Evolutionary conservation across 2,329 filamentous ascomycete species (phyloP), one percentile per base, ranked within the genome.

Genomic region (Dothidotthia symphoricarpi): DNA sequence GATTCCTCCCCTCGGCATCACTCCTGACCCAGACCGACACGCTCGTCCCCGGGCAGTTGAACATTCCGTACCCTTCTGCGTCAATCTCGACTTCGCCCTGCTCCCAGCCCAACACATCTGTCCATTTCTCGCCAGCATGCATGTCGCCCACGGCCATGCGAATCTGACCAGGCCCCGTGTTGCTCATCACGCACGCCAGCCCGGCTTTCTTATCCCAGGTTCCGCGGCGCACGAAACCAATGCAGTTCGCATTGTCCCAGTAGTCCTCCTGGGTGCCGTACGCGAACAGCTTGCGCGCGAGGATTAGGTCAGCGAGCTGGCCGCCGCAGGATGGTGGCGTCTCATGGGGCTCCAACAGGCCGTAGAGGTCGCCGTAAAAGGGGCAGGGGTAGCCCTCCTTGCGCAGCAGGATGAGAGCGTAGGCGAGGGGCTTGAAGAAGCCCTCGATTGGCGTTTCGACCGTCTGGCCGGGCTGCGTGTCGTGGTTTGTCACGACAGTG

Each of bases 401-500:
- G 10, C 81, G 76, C 16, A 88, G 77, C 1, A 89, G 75, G 38
- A 88, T 86, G 29, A 88, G 73, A 0, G 82, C 70, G 61, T 88
- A 87, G 10, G 83, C 85, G 12, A 88, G 71, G 0, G 82, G 76
- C 62, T 86, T 86, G 70, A 88, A 85, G 67, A 78, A 82, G 16
- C 74, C 71, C 38, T 80, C 75, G 27, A 88, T 77, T 1, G 77
- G 76, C 0, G 80, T 78, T 51, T 77, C 80, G 28, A 83, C 71
- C 1, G 79, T 75, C 60, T 85, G 82, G 22, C 80, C 80, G 24
- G 76, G 78, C 63, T 81, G 69, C 0, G 83, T 87, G 59, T 88
- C 84, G 66, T 87, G 84, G 63, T 86, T 87, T 64, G 80, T 80
- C 1, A 87, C 82, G 4, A 86, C 74, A 0, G 83, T 86, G 65